These are phyloP conservation scores for Mucor velutinosus DNA, from an alignment of 371 early-diverging fungal species.

Conservation along the genomic window DNA sequence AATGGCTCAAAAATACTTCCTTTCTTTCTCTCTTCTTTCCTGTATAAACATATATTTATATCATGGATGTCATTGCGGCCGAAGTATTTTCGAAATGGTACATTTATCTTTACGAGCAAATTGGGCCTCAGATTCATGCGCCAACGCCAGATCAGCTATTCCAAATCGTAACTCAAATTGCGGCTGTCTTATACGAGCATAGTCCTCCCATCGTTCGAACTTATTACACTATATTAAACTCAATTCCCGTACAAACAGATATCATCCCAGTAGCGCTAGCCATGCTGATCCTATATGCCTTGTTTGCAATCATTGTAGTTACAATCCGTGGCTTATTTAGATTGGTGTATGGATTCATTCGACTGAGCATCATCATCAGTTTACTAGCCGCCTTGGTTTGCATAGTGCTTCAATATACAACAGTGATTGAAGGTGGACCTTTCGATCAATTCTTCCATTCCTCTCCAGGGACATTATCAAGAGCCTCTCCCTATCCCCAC, in stretches of 20 bases:
- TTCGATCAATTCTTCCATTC: conserved; percentile 5
- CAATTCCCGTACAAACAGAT: conserved; percentile 39
- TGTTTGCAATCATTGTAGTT: conserved; percentile 32
- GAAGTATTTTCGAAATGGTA: conserved; percentile 37
- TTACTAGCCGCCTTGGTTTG: conserved; percentile 20
- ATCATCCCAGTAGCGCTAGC: conserved; percentile 34
- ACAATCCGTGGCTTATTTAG: conserved; percentile 30
- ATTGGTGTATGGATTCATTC: conserved; percentile 36
- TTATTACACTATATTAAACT: conserved; percentile 22
- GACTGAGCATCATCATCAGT: conserved; percentile 35
- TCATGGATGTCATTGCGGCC: conserved; percentile 27
- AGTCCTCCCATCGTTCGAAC: conserved; percentile 32
- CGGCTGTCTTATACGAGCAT: conserved; percentile 10
- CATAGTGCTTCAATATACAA: conserved; percentile 20
- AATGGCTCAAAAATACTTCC: not conserved
- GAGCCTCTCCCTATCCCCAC: not conserved
- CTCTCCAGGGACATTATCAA: not conserved
- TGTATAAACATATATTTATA: not conserved
- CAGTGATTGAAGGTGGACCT: not conserved
- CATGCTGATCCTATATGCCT: conserved; percentile 34
- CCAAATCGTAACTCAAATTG: conserved; percentile 7
- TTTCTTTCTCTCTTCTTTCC: not conserved
- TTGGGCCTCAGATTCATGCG: conserved; percentile 24
- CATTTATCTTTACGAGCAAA: conserved; percentile 28
- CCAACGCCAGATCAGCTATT: conserved; percentile 31